Evolutionary conservation across 176 grass and related monocot genomes (phyloP).

Genomic region (Themeda triandra): DNA sequence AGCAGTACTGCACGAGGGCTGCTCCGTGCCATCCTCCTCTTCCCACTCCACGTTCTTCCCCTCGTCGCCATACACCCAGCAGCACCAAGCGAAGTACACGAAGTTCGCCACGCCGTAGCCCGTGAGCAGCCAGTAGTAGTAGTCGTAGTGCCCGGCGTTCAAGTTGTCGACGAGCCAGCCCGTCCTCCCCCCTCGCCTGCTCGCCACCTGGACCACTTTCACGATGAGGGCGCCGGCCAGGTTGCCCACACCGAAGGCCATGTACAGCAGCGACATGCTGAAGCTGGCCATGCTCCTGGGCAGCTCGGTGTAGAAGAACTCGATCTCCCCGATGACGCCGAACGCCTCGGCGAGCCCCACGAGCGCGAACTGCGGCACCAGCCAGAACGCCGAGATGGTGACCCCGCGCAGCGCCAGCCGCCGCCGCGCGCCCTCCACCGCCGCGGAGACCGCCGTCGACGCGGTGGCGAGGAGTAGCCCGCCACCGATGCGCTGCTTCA

Average conservation of each 20-base stretch:
- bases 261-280: conserved; percentile 48
- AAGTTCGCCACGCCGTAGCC: conserved; percentile 18
- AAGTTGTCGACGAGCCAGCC: conserved; percentile 42
- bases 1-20: not conserved
- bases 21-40: conserved; percentile 3
- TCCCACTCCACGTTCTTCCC: conserved; percentile 54
- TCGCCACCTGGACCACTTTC: conserved; percentile 24
- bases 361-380: conserved; percentile 50
- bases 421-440: conserved; percentile 31
- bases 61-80: conserved; percentile 53
- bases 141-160: conserved; percentile 51
- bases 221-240: conserved; percentile 35
- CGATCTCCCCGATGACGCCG: conserved; percentile 50
- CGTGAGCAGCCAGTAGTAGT: conserved; percentile 63
- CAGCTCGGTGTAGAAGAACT: conserved; percentile 70
- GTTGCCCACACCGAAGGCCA: conserved; percentile 40
- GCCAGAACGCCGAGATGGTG: conserved; percentile 60
- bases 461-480: conserved; percentile 33
- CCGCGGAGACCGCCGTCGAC: conserved; percentile 19
- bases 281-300: conserved; percentile 67
- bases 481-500: conserved; percentile 55
- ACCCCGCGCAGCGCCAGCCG: conserved; percentile 4
- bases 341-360: conserved; percentile 62
- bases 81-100: conserved; percentile 47
- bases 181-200: not conserved